Conservation (phyloP, 2,329 filamentous ascomycete species). For the Colletotrichum lupini region DNA sequence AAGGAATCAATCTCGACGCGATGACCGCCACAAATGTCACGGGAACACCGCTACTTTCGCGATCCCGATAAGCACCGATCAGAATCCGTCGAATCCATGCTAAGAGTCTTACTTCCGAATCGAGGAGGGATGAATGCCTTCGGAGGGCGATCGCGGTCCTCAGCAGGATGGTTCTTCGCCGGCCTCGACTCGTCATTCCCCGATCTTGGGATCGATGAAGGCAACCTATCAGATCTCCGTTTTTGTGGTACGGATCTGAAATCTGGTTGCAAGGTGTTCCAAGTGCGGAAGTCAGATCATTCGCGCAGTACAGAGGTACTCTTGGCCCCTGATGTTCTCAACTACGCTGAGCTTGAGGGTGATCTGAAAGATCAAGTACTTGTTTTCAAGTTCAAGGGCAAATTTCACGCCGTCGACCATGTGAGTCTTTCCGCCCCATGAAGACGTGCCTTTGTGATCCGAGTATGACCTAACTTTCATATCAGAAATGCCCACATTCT, state of each 20-base stretch:
- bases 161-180: conserved; percentile 62
- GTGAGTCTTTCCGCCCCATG: conserved; percentile 53
- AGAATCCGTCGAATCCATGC: no score
- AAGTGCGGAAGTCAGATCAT: conserved; percentile 54
- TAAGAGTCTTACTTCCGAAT: neutral
- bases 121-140: conserved; percentile 39
- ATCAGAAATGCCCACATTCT: conserved; percentile 74
- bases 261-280: conserved; percentile 70
- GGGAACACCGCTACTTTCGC: neutral
- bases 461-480: neutral
- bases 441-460: no score
- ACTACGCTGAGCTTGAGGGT: conserved; percentile 41
- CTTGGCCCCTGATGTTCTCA: conserved; percentile 46
- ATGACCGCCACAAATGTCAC: neutral
- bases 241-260: conserved; percentile 52
- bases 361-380: conserved; percentile 70
- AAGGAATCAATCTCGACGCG: neutral
- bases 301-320: conserved; percentile 49
- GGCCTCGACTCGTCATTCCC: conserved; percentile 67
- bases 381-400: conserved; percentile 71
- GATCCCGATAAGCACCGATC: neutral
- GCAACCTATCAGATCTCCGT: conserved; percentile 51
- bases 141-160: conserved; percentile 38
- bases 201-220: conserved; percentile 56
- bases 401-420: conserved; percentile 76